Evolutionary conservation across 306 rosid genomes (phyloP), one percentile per base, ranked within the genome.

Genomic region (Notholithocarpus densiflorus): DNA sequence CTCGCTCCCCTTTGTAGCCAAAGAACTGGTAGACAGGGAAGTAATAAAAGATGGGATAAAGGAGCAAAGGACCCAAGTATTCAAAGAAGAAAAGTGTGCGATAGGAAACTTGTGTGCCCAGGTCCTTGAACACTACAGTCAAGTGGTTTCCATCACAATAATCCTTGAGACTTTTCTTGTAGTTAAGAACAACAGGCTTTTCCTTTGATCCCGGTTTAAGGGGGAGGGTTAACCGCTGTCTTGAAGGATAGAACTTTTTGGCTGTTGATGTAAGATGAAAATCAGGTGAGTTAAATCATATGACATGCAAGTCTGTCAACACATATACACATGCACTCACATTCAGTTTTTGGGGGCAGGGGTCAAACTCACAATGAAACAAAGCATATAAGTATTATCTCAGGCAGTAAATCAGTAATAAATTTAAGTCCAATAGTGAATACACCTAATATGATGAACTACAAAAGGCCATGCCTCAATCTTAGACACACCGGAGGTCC

Each of bases 191-290:
- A 75, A 89, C 85, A 1, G 97, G 92, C 84, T 81, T 90, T 85
- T 89, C 98, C 84, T 91, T 96, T 8, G 97, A 88, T 81, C 96
- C 98, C 5, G 92, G 89, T 84, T 86, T 88, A 85, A 89, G 2
- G 0, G 96, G 94, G 76, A 96, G 97, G 40, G 99, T 93, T 73
- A 96, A 84, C 73, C 99, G 89, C 88, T 96, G 99, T 78, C 99
- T 87, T 37, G 89, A 86, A 18, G 98, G 97, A 43, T 87, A 87
- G 89, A 85, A 77, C 85, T 90, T 93, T 90, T 87, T 91, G 82
- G 94, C 98, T 96, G 99, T 83, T 54, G 29, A 88, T 56, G 71
- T 21, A 84, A 82, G 82, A 80, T 52, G n/a, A 24, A 56, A 81
- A 86, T 45, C 60, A 79, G 7, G 73, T 86, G 71, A 88, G 53